phyloP scores from a whole-genome alignment of 2,329 filamentous ascomycete species.

The Calonectria fujianensis region DNA sequence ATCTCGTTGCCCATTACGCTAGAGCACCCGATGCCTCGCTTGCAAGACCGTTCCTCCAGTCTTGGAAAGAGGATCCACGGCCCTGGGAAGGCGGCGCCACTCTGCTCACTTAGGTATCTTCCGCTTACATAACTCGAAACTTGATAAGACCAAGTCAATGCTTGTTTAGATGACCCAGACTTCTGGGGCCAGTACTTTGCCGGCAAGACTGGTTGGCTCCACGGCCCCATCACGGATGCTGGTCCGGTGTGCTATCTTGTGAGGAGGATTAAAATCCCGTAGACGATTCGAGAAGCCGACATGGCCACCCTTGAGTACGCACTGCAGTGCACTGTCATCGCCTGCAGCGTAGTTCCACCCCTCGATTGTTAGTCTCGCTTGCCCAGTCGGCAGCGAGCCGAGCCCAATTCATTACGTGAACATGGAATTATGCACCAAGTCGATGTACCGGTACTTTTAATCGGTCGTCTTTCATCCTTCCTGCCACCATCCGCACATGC shows the following conservation, averaged over 20 bases:
- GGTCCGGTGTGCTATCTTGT: neutral
- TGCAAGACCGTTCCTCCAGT: neutral
- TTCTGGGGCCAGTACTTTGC: neutral
- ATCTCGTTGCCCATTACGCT: neutral
- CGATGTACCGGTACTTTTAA: neutral
- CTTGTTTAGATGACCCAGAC: neutral
- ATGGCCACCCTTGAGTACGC: neutral
- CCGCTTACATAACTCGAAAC: neutral
- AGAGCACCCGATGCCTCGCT: neutral
- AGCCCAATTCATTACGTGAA: neutral
- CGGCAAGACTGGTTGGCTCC: neutral
- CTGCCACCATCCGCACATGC: neutral
- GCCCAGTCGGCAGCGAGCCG: neutral
- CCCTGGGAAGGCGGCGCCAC: neutral
- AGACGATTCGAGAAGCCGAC: neutral
- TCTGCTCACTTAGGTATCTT: neutral
- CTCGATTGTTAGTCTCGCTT: neutral
- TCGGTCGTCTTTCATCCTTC: neutral
- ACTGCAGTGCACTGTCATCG: neutral
- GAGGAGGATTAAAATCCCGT: neutral
- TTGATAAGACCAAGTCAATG: neutral
- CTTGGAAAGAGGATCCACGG: neutral
- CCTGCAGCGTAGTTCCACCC: neutral
- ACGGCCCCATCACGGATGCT: neutral
- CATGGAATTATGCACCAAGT: neutral